Percentiles rank a stretch among this genome's conserved stretches.
These are phyloP conservation scores for Alternaria arbusti DNA, from an alignment of 2,329 filamentous ascomycete genomes.

Conservation along the genomic window DNA sequence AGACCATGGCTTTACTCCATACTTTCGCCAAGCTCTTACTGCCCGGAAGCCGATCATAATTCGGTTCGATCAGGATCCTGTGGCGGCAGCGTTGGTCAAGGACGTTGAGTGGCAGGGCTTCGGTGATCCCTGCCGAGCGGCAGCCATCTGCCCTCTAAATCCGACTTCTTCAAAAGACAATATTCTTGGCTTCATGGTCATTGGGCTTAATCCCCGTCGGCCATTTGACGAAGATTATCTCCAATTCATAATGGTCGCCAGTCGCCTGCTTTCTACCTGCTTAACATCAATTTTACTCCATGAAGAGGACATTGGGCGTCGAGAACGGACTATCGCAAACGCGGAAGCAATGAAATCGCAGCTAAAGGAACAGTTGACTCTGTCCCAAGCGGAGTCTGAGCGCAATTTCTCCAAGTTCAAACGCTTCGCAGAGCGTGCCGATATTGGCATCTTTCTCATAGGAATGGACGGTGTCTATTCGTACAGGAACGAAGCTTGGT, in stretches of 20 bases:
- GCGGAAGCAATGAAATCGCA: slow-evolving; percentile 43
- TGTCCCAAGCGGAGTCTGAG: slow-evolving; percentile 40
- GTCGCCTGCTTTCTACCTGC: slow-evolving; percentile 47
- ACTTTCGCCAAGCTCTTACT: slow-evolving; percentile 39
- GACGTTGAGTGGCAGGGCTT: slow-evolving; percentile 43
- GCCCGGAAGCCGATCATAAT: slow-evolving; percentile 36
- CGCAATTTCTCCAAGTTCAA: slow-evolving; percentile 44
- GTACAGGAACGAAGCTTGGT: slow-evolving; percentile 52
- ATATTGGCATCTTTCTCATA: slow-evolving; percentile 52
- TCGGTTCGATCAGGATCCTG: slow-evolving; percentile 36
- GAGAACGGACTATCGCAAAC: slow-evolving; percentile 44
- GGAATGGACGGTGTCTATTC: slow-evolving; percentile 45
- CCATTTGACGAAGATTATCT: slow-evolving; percentile 50
- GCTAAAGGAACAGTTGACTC: slow-evolving; percentile 41
- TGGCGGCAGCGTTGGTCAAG: slow-evolving; percentile 30
- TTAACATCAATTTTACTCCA: slow-evolving; percentile 49
- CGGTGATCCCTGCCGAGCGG: slow-evolving; percentile 41
- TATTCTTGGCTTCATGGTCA: slow-evolving; percentile 49
- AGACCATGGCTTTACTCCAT: slow-evolving; percentile 24
- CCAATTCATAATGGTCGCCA: slow-evolving; percentile 44
- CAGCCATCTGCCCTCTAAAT: slow-evolving; percentile 46
- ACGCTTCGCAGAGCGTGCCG: slow-evolving; percentile 48
- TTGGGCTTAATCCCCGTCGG: slow-evolving; percentile 49
- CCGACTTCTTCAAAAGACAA: slow-evolving; percentile 41
- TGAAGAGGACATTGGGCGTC: slow-evolving; percentile 46